Evolutionary conservation across 1,284 basidiomycete species (phyloP).

Genomic region (Pterulicium gracile): DNA sequence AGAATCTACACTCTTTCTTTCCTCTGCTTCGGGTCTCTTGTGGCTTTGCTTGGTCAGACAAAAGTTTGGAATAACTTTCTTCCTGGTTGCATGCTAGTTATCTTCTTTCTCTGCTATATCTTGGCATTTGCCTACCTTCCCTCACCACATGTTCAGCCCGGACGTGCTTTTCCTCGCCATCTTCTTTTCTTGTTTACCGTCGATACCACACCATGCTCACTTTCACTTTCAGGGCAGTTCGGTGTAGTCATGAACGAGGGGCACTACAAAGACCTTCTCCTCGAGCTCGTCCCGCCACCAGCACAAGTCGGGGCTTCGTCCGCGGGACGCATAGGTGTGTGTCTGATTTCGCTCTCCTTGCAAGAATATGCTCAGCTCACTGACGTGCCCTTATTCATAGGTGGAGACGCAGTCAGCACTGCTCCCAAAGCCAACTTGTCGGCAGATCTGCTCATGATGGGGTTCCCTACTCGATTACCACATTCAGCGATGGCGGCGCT

Average conservation of each 20-base stretch:
- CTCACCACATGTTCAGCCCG: too few species aligned
- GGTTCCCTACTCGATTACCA: conserved; percentile 89
- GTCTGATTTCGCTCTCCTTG: neutral
- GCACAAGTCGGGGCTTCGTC: conserved; percentile 56
- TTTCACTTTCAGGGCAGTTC: conserved; percentile 60
- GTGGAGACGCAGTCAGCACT: too few species aligned
- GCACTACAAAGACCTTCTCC: conserved; percentile 90
- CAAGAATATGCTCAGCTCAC: too few species aligned
- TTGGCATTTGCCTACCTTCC: too few species aligned
- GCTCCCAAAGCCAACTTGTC: conserved; percentile 19
- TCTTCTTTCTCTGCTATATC: too few species aligned
- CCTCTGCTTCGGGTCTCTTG: too few species aligned
- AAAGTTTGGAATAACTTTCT: too few species aligned
- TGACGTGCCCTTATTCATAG: too few species aligned
- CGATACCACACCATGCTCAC: neutral
- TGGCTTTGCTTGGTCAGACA: too few species aligned
- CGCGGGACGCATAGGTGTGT: conserved; percentile 22
- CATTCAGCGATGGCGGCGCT: conserved; percentile 73
- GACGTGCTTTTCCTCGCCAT: too few species aligned
- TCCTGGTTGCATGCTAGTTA: too few species aligned
- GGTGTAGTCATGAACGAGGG: conserved; percentile 96
- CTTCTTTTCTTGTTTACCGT: too few species aligned
- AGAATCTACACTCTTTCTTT: conserved; percentile 4
- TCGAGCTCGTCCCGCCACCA: conserved; percentile 93
- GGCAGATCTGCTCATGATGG: conserved; percentile 97